Conservation (phyloP, 2,329 filamentous ascomycete genomes). For the Neopestalotiopsis sp. region DNA sequence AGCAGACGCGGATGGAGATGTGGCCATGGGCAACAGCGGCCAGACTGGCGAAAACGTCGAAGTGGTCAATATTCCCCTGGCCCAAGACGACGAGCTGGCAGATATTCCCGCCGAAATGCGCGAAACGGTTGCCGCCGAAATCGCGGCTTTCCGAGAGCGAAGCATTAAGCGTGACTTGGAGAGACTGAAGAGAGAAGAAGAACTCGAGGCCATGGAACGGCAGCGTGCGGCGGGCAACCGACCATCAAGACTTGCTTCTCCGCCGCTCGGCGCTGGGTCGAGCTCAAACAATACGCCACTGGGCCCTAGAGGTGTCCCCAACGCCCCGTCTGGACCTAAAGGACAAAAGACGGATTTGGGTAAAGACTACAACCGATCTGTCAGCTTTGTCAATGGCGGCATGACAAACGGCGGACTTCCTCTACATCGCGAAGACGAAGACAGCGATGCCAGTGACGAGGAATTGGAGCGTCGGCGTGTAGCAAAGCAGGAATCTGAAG, state of each 20-base stretch:
- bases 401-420: slow-evolving; percentile 64
- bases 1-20: slow-evolving; percentile 70
- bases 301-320: slow-evolving; percentile 73
- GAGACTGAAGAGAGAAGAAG: slow-evolving; percentile 85
- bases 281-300: slow-evolving; percentile 75
- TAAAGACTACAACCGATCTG: slow-evolving; percentile 59
- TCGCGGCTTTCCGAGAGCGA: slow-evolving; percentile 90
- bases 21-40: slow-evolving; percentile 68
- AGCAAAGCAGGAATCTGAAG: slow-evolving; percentile 75
- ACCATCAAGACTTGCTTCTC: slow-evolving; percentile 73
- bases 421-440: slow-evolving; percentile 77
- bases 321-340: slow-evolving; percentile 72
- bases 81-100: slow-evolving; percentile 88
- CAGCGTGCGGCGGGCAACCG: slow-evolving; percentile 71
- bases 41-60: slow-evolving; percentile 72
- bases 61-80: slow-evolving; percentile 87
- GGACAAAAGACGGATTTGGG: slow-evolving; percentile 58
- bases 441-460: slow-evolving; percentile 85
- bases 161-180: slow-evolving; percentile 90
- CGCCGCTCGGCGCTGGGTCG: slow-evolving; percentile 56
- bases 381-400: slow-evolving; percentile 83
- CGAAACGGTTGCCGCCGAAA: slow-evolving; percentile 92
- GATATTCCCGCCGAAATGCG: slow-evolving; percentile 97
- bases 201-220: slow-evolving; percentile 86
- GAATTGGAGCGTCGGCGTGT: slow-evolving; percentile 79